Base-by-base conservation (phyloP, 2,329 filamentous ascomycete species). In the Setomelanomma holmii region DNA sequence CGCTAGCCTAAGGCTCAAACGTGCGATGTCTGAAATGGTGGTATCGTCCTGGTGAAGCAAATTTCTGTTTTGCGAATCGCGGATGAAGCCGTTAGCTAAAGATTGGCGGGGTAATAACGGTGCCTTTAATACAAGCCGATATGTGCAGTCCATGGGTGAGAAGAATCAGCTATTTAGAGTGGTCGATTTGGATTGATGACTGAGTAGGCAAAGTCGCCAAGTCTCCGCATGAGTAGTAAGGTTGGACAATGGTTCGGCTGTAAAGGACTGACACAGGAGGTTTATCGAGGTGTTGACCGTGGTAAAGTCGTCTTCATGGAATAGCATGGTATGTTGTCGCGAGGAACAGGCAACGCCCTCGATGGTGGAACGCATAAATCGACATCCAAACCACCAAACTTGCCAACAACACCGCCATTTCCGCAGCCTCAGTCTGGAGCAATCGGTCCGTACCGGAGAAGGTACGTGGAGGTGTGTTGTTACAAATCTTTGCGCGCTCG, bases 281-380 rank as follows among this genome's bases (percentile, higher is more conserved):
- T 21, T 30, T 19, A 21, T 16, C 19, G 14, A 21, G 27, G 30
- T 35, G 33, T 49, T 20, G 33, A 45, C 21, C 34, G 45, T 36
- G 36, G 35, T 11, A 19, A 40, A 21, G 45, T 51, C 47, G 38
- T 39, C 44, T 40, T 11, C 21, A 8, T 21, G 42, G 39, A 34
- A 40, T 27, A 30, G 34, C 20, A 40, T 51, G 40, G 21, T 34
- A 21, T 27, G 14, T 22, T 17, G 47, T 30, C 2, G 27, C 14
- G 27, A 14, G 14, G 10, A 17, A 38, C 17, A 39, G 30, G 22
- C 35, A 39, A 8, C 10, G 23, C 16, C 43, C 33, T 7, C 30
- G 52, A 49, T 49, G 16, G 43, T 45, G 58, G 46, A 57, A 45
- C 40, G 58, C 58, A 61, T 61, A 53, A 61, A 51, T 30, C 20